A percentile compares a stretch with the other conserved stretches of the same genome.
phyloP scores from a whole-genome alignment of 192 early-diverging fungal genomes.

The Lobosporangium transversale region DNA sequence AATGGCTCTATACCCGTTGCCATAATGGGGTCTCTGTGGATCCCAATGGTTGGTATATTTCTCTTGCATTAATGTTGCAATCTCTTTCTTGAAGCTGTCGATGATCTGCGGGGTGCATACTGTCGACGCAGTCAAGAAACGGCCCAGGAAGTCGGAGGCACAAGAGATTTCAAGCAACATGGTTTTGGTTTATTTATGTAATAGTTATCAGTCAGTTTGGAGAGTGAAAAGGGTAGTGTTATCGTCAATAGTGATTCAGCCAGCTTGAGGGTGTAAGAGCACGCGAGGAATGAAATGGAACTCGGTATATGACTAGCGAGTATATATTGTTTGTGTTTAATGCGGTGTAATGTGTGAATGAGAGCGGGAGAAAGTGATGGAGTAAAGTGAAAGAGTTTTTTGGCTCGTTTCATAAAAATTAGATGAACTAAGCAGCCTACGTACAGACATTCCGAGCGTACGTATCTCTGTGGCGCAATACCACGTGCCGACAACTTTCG shows the following conservation, averaged over 20 bases:
- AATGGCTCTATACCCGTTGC: slow-evolving; percentile 83
- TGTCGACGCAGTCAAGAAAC: slow-evolving; percentile 22
- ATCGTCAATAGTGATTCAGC: slow-evolving; percentile 1
- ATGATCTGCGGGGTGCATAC: slow-evolving; percentile 36
- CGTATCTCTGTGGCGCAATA: too few relatives aligned
- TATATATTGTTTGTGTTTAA: too few relatives aligned
- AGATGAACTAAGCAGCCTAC: neutral
- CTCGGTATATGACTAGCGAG: too few relatives aligned
- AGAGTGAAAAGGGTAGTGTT: neutral
- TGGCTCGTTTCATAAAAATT: neutral
- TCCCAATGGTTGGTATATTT: slow-evolving; percentile 81
- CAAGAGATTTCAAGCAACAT: slow-evolving; percentile 47
- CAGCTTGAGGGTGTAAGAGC: slow-evolving; percentile 4
- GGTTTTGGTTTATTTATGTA: slow-evolving; percentile 7
- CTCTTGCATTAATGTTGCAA: slow-evolving; percentile 58
- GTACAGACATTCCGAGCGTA: neutral
- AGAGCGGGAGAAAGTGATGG: too few relatives aligned
- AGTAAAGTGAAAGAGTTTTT: neutral
- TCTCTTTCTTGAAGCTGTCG: slow-evolving; percentile 58
- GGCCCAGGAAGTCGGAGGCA: slow-evolving; percentile 40
- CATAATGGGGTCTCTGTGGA: slow-evolving; percentile 63
- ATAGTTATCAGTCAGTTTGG: neutral
- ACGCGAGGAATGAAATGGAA: too few relatives aligned
- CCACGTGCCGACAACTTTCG: too few relatives aligned
- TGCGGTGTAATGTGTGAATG: too few relatives aligned